Evolutionary conservation across 129 eudicot species (phyloP).

Genomic region (Flaveria robusta): DNA sequence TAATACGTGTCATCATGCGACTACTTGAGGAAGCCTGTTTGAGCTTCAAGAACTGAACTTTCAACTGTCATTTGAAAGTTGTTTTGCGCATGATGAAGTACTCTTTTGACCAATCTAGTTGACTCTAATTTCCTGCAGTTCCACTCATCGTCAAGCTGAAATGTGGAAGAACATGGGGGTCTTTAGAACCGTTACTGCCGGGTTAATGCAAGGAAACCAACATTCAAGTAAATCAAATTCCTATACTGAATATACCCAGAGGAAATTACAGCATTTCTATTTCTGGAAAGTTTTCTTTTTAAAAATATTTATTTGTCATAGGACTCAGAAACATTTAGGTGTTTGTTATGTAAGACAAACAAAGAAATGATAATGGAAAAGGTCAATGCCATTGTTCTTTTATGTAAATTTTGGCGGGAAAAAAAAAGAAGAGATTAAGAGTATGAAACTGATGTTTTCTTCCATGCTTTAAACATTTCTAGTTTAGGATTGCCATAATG

Average conservation of each 20-base stretch:
- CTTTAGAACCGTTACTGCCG: slow-evolving; percentile 63
- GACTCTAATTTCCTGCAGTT: slow-evolving; percentile 51
- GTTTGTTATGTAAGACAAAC: slow-evolving; percentile 18
- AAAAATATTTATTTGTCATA: slow-evolving; percentile 7
- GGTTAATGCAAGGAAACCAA: slow-evolving; percentile 24
- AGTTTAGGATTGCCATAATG: no score
- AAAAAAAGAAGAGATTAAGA: slow-evolving; percentile 2
- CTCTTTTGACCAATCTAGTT: slow-evolving; percentile 4
- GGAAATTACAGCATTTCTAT: neutral
- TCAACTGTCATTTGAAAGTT: slow-evolving; percentile 6
- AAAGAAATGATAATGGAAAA: neutral
- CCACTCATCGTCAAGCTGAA: slow-evolving; percentile 83
- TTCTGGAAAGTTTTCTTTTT: neutral
- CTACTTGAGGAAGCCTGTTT: neutral
- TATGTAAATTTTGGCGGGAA: slow-evolving; percentile 27
- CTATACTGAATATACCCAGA: neutral
- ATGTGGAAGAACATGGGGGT: slow-evolving; percentile 93
- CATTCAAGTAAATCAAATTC: slow-evolving; percentile 1
- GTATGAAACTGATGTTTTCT: neutral
- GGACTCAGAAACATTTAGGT: neutral
- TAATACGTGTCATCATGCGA: neutral
- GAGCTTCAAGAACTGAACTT: neutral
- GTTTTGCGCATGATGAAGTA: slow-evolving; percentile 12
- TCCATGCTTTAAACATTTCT: neutral
- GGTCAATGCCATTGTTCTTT: slow-evolving; percentile 14